Percentiles rank a stretch among this genome's conserved stretches.
Evolutionary conservation across 257 asterid genomes (phyloP).

Genomic region (Voacanga thouarsii): DNA sequence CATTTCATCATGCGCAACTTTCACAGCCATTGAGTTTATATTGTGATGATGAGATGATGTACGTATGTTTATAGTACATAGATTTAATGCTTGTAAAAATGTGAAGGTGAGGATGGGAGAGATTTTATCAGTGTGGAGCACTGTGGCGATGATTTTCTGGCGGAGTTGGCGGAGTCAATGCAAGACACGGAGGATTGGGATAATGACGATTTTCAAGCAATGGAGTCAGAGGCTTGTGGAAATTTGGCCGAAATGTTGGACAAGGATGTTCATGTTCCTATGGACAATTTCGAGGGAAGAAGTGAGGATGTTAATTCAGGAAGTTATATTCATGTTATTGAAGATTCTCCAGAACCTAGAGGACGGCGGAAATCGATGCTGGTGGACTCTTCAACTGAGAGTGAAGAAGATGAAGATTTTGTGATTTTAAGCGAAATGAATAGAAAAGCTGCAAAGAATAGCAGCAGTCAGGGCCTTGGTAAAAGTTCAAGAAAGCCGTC

Average conservation of each 20-base stretch:
- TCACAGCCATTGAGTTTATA: not conserved
- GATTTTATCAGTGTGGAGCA: constrained; percentile 80
- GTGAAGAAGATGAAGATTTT: constrained; percentile 36
- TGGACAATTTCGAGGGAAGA: constrained; percentile 19
- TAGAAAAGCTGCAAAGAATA: not conserved
- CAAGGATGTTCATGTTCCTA: constrained; percentile 31
- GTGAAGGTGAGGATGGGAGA: constrained; percentile 83
- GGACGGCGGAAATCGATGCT: constrained; percentile 33
- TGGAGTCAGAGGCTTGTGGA: constrained; percentile 90
- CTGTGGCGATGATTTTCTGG: constrained; percentile 89
- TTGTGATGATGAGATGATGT: not conserved
- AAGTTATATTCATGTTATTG: constrained; percentile 41
- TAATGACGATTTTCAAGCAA: constrained; percentile 76
- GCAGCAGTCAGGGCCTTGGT: constrained; percentile 18
- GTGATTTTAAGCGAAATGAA: constrained; percentile 24
- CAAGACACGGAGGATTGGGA: constrained; percentile 92
- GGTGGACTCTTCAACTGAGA: constrained; percentile 66
- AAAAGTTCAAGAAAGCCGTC: constrained; percentile 31
- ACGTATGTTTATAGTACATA: not conserved
- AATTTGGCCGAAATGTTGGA: constrained; percentile 64
- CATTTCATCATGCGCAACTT: not conserved
- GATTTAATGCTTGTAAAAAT: not conserved
- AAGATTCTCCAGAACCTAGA: constrained; percentile 53
- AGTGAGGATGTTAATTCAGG: constrained; percentile 20
- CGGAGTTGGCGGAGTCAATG: constrained; percentile 80